Evolutionary conservation across 2,329 filamentous ascomycete genomes (phyloP).

Genomic region (Cladosporium austrohemisphaericum): DNA sequence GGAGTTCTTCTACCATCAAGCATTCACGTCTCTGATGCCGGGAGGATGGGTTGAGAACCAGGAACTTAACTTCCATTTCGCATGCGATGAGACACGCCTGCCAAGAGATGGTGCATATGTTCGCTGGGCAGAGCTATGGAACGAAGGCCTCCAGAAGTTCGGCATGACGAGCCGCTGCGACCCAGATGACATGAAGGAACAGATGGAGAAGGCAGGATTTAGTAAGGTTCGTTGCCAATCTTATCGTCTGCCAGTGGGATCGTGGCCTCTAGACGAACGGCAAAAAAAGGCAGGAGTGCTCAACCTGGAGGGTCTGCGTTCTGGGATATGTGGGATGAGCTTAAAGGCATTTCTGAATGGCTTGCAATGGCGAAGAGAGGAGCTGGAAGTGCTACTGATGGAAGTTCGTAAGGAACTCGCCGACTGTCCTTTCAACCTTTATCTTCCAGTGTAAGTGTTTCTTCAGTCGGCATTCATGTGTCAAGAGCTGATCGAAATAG

Average conservation of each 20-base stretch:
- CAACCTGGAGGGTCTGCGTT: conserved; percentile 22
- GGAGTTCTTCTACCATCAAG: conserved; percentile 28
- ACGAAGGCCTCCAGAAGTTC: conserved; percentile 21
- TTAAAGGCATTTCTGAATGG: conserved; percentile 26
- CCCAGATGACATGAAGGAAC: conserved; percentile 32
- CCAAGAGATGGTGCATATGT: conserved; percentile 19
- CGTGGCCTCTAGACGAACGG: conserved; percentile 25
- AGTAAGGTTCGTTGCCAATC: conserved; percentile 27
- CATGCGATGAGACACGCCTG: conserved; percentile 32
- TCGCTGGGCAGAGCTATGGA: conserved; percentile 23
- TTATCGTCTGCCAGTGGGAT: conserved; percentile 29
- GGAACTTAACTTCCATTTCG: conserved; percentile 29
- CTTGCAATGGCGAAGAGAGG: conserved; percentile 25
- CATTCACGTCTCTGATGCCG: conserved; percentile 35
- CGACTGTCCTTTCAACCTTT: conserved; percentile 25
- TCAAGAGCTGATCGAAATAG: conserved; percentile 12
- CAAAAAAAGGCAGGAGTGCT: conserved; percentile 24
- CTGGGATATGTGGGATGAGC: conserved; percentile 26
- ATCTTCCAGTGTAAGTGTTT: conserved; percentile 24
- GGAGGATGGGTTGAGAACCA: conserved; percentile 43
- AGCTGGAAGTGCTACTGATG: conserved; percentile 27
- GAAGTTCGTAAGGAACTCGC: conserved; percentile 24
- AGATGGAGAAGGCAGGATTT: conserved; percentile 34
- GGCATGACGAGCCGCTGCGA: conserved; percentile 22
- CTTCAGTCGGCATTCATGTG: neutral